Percentiles rank a stretch among this genome's conserved stretches.
Evolutionary conservation across 2,329 filamentous ascomycete species (phyloP).

Genomic region (Venturia asperata): DNA sequence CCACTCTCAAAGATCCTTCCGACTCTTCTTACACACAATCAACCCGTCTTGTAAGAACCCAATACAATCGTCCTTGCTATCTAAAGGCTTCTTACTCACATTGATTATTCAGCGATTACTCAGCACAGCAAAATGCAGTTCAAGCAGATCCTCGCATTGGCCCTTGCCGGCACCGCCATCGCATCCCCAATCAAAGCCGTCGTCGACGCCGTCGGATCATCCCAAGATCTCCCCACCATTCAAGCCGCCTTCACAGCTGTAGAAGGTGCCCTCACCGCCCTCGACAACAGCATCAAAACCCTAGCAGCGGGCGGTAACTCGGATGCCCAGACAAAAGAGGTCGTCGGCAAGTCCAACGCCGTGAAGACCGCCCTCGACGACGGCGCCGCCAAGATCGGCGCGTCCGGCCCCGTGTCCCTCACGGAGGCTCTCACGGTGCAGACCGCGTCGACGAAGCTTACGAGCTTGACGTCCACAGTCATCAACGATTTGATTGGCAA

Average conservation of each 20-base stretch:
- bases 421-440: slow-evolving; percentile 8
- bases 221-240: slow-evolving; percentile 2
- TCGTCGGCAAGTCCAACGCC: slow-evolving; percentile 14
- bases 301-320: background rate
- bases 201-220: background rate
- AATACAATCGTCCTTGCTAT: background rate
- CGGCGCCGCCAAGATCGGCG: background rate
- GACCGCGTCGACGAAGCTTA: background rate
- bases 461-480: background rate
- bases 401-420: background rate
- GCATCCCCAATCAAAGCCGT: slow-evolving; percentile 10
- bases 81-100: background rate
- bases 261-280: slow-evolving; percentile 2
- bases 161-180: slow-evolving; percentile 14
- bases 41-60: background rate
- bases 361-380: slow-evolving; percentile 11
- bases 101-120: background rate
- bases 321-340: background rate
- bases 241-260: slow-evolving; percentile 6
- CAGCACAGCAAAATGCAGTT: slow-evolving; percentile 13
- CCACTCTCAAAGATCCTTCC: background rate
- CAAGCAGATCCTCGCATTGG: slow-evolving; percentile 5
- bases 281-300: slow-evolving; percentile 13
- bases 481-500: slow-evolving; percentile 16
- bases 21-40: background rate